Evolutionary conservation across 2,329 filamentous ascomycete species (phyloP).

Genomic region (Claviceps cyperi): DNA sequence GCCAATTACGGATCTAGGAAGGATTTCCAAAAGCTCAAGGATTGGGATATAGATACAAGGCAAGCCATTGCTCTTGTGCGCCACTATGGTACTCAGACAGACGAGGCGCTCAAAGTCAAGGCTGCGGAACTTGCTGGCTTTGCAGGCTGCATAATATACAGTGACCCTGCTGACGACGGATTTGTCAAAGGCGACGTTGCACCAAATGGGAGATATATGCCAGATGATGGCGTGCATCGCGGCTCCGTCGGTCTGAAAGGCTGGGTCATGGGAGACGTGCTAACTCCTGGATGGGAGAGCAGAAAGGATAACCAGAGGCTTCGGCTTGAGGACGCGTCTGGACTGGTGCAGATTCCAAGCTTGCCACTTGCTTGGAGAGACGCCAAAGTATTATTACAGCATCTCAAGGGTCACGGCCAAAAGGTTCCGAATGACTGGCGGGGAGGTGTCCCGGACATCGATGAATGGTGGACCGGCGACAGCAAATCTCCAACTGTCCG

Average conservation of each 20-base stretch:
- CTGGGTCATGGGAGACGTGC: constrained; percentile 78
- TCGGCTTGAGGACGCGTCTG: constrained; percentile 53
- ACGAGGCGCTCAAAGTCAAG: constrained; percentile 72
- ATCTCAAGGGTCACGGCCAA: constrained; percentile 60
- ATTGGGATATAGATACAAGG: constrained; percentile 57
- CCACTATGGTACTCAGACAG: constrained; percentile 59
- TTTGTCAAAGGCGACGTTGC: constrained; percentile 58
- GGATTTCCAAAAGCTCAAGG: constrained; percentile 62
- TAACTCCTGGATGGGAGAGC: constrained; percentile 78
- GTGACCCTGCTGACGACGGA: constrained; percentile 74
- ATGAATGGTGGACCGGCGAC: constrained; percentile 76
- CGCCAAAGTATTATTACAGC: constrained; percentile 63
- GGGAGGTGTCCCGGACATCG: constrained; percentile 60
- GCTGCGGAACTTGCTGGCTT: constrained; percentile 79
- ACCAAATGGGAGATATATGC: constrained; percentile 68
- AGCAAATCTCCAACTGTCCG: constrained; percentile 60
- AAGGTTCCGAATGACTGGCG: constrained; percentile 56
- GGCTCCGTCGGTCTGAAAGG: constrained; percentile 68
- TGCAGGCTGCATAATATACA: constrained; percentile 81
- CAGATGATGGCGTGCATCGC: constrained; percentile 67
- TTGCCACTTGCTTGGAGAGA: constrained; percentile 83
- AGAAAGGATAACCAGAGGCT: constrained; percentile 51
- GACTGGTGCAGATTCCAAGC: constrained; percentile 72
- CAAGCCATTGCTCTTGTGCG: constrained; percentile 76
- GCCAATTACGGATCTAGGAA: constrained; percentile 79